Evolutionary conservation across 352 stramenopile genomes (phyloP), one percentile per base, ranked within the genome.

Genomic region (Globisporangium barbulae): DNA sequence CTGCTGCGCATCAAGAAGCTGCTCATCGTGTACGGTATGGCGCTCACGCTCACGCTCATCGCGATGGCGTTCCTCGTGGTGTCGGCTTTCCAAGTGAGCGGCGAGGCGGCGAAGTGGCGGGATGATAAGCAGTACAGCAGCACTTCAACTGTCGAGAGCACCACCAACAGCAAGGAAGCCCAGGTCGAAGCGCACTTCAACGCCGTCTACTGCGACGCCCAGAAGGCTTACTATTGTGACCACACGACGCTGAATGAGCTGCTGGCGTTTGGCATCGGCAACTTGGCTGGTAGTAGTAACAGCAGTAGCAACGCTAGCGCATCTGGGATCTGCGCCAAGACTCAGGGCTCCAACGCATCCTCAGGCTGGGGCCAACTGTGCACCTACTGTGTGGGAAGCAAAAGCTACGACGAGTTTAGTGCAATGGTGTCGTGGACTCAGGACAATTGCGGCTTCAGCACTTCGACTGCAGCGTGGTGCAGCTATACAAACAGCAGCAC

Each of bases 171-270:
- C 21, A 65, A 59, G 28, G 55, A 69, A 61, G 50, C 41, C 5
- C 25, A 53, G n/a, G 49, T 69, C 10, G 63, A 59, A 4, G 2
- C 13, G 12, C 49, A 60, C n/a, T 69, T 69, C 30, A 65, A 65
- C 13, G 8, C 57, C 5, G 15, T 61, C 41, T 69, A 65, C 42
- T 69, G 63, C 35, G 48, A 59, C 5, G 56, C 63, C 7, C 63
- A 69, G 28, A 22, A 17, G n/a, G 48, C 56, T 12, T 65, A 48
- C 48, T 35, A 65, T 19, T 69, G 63, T 37, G 63, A 65, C 19
- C 47, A 57, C 39, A 35, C 50, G 45, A 65, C 63, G 10, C 45
- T 64, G 39, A 58, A 59, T 8, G 56, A 65, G 47, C 57, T 69
- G 8, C 42, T 64, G 45, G 13, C 17, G 12, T 50, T 64, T 5